Conservation (phyloP, 495 filamentous ascomycete species). For the Xylaria bambusicola region DNA sequence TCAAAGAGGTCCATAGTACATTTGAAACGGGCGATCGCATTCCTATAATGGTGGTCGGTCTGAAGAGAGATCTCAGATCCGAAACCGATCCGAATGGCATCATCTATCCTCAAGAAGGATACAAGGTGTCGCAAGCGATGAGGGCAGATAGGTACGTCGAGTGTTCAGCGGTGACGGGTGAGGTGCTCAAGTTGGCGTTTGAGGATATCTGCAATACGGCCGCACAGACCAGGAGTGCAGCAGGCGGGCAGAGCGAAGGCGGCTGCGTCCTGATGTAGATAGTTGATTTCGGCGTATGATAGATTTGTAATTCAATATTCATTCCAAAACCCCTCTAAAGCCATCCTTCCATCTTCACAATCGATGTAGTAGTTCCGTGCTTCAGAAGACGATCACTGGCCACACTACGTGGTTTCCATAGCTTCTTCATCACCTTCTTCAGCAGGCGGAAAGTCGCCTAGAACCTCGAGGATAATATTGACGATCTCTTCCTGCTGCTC, state of each 20-base stretch:
- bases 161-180: conserved; percentile 86
- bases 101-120: conserved; percentile 73
- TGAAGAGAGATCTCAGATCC: conserved; percentile 77
- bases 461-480: conserved; percentile 42
- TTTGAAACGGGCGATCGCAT: conserved; percentile 61
- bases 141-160: conserved; percentile 87
- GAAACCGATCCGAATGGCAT: conserved; percentile 64
- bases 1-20: conserved; percentile 61
- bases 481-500: conserved; percentile 46
- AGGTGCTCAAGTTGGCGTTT: conserved; percentile 69
- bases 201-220: conserved; percentile 78
- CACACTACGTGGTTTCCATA: conserved; percentile 36
- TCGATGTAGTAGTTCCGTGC: not conserved
- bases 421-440: conserved; percentile 27
- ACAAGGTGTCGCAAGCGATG: conserved; percentile 77
- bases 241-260: conserved; percentile 47
- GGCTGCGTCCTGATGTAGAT: conserved; percentile 42
- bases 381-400: conserved; percentile 16
- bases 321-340: too few species aligned
- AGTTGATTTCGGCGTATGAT: not conserved
- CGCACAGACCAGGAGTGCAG: conserved; percentile 55
- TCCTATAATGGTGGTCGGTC: conserved; percentile 75
- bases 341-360: not conserved
- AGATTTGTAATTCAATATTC: not conserved
- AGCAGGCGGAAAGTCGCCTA: conserved; percentile 38